Conservation (phyloP, 2,329 filamentous ascomycete species). For the Hortaea sp. region DNA sequence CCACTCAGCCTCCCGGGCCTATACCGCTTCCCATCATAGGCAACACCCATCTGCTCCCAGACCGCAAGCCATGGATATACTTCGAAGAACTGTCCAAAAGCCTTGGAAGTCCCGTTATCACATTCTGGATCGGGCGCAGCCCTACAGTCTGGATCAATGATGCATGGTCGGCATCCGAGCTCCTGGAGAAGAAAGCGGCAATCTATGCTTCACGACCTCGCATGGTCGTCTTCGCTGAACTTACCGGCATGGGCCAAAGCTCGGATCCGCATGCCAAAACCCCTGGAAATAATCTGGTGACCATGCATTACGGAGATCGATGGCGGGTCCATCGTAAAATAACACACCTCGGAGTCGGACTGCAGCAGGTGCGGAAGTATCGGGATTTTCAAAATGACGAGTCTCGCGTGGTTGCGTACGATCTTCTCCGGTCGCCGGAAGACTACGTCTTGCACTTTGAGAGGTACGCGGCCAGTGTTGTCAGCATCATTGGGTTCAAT, state of each 20-base stretch:
- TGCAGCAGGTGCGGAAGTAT: constrained; percentile 47
- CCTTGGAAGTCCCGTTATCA: constrained; percentile 37
- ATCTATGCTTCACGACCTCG: constrained; percentile 36
- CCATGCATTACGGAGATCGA: constrained; percentile 32
- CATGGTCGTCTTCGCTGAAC: constrained; percentile 33
- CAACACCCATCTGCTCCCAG: constrained; percentile 28
- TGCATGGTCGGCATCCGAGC: constrained; percentile 33
- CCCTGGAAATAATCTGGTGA: constrained; percentile 28
- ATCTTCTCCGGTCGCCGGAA: constrained; percentile 35
- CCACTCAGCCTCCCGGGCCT: constrained; percentile 34
- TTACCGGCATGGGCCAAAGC: constrained; percentile 12
- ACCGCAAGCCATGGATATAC: constrained; percentile 29
- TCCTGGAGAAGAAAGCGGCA: constrained; percentile 37
- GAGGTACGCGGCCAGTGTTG: constrained; percentile 44
- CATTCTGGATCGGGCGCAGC: constrained; percentile 38
- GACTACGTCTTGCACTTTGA: constrained; percentile 46
- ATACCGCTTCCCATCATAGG: constrained; percentile 37
- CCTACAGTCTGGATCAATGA: constrained; percentile 39
- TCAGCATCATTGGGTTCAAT: constrained; percentile 49
- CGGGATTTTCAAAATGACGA: constrained; percentile 49
- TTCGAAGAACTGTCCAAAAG: constrained; percentile 35
- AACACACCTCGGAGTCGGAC: constrained; percentile 43
- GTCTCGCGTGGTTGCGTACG: constrained; percentile 45
- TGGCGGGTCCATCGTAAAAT: constrained; percentile 38
- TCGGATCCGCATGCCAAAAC: constrained; percentile 8